A percentile compares a stretch with the other conserved stretches of the same genome.
Conservation (phyloP, 257 asterid genomes). For the Primulina huaijiensis region DNA sequence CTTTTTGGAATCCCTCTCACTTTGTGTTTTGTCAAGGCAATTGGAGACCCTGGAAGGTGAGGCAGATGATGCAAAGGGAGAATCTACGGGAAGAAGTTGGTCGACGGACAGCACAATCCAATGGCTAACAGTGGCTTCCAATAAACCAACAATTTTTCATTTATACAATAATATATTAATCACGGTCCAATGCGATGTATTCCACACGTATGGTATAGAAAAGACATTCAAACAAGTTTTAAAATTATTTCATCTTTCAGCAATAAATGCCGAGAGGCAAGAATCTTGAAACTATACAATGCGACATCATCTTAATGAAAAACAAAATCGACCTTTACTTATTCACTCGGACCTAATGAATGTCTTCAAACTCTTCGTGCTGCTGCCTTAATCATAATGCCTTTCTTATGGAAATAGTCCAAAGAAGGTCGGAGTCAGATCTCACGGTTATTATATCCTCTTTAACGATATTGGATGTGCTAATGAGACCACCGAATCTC, state of each 20-base stretch:
- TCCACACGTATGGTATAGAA: background rate
- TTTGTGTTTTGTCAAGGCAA: too few relatives aligned
- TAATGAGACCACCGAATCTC: constrained; percentile 65
- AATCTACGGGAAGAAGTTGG: background rate
- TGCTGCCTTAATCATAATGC: constrained; percentile 21
- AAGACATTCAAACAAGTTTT: background rate
- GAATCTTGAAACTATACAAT: too few relatives aligned
- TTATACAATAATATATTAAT: too few relatives aligned
- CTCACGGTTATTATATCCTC: constrained; percentile 62
- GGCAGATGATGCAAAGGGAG: background rate
- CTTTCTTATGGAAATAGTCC: constrained; percentile 78
- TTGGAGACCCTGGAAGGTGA: too few relatives aligned
- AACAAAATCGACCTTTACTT: background rate
- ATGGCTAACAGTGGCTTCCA: background rate
- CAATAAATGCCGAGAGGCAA: too few relatives aligned
- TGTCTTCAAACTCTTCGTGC: background rate
- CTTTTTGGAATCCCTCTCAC: too few relatives aligned
- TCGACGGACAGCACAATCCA: background rate
- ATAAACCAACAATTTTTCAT: background rate
- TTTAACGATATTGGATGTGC: constrained; percentile 31
- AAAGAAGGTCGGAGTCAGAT: constrained; percentile 78
- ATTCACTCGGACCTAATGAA: background rate
- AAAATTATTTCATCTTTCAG: too few relatives aligned
- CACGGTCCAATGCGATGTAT: too few relatives aligned
- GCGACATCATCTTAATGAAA: background rate